A percentile compares a stretch with the other conserved stretches of the same genome.
phyloP scores from a whole-genome alignment of 2,329 filamentous ascomycete genomes.

The Neopestalotiopsis rosae region DNA sequence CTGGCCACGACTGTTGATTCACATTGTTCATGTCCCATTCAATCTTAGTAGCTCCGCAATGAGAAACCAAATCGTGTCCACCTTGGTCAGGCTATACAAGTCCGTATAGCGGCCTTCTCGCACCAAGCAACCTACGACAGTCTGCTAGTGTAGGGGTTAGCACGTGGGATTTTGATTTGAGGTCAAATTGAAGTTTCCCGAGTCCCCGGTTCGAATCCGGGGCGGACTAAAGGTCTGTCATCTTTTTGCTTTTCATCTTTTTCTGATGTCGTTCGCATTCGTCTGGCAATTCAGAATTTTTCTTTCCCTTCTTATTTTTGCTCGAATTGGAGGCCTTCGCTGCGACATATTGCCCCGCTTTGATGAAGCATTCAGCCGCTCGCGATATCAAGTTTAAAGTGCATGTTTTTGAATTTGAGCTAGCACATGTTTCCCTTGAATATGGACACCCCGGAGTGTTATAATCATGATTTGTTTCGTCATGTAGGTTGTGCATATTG shows the following conservation, averaged over 20 bases:
- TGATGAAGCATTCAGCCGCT: no score
- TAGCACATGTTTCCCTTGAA: no score
- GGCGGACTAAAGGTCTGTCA: not conserved
- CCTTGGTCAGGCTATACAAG: not conserved
- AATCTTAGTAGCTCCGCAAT: not conserved
- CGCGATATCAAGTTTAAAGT: no score
- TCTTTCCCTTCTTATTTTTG: no score
- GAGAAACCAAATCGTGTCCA: not conserved
- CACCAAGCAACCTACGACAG: not conserved
- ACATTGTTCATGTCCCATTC: not conserved
- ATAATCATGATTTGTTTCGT: no score
- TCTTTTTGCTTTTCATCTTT: not conserved
- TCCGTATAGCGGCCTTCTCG: not conserved
- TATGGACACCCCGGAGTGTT: no score
- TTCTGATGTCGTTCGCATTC: no score
- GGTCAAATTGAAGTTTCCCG: not conserved
- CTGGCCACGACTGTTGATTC: not conserved
- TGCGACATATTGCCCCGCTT: no score
- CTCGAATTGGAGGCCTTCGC: no score
- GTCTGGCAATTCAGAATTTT: no score
- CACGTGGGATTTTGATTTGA: constrained; percentile 13
- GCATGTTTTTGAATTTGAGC: no score
- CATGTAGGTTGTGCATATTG: no score
- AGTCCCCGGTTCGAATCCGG: constrained; percentile 16
- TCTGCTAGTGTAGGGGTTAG: constrained; percentile 15